Conservation (phyloP, 2,329 filamentous ascomycete species). For the Apiospora saccharicola region DNA sequence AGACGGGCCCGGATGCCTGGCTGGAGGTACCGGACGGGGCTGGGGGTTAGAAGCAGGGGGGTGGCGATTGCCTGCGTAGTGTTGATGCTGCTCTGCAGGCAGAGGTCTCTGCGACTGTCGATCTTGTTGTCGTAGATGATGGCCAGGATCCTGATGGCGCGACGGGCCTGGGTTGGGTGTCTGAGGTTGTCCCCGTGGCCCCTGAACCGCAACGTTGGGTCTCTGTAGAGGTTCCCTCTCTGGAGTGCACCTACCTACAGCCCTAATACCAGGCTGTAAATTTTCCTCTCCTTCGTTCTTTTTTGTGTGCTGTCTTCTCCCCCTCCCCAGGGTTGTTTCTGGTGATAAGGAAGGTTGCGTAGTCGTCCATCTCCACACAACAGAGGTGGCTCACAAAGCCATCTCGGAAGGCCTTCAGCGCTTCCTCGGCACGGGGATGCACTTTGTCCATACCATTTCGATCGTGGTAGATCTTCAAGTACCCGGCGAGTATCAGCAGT, state of each 20-base stretch:
- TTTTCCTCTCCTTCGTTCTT: background rate
- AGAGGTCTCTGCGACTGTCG: background rate
- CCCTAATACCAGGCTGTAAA: background rate
- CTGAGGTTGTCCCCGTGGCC: background rate
- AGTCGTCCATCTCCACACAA: background rate
- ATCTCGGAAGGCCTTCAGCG: background rate
- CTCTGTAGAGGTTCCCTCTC: background rate
- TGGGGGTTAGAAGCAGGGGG: background rate
- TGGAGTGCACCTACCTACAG: background rate
- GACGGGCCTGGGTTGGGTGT: background rate
- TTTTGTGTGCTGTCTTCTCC: background rate
- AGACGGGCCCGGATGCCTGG: background rate
- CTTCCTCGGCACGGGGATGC: constrained; percentile 7
- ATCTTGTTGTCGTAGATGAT: background rate
- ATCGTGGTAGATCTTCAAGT: constrained; percentile 5
- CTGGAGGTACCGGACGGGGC: background rate
- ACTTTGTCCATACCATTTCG: background rate
- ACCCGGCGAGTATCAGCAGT: background rate
- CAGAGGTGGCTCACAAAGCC: background rate
- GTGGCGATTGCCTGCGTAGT: background rate
- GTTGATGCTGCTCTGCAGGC: background rate
- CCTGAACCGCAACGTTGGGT: background rate
- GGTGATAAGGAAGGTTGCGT: background rate
- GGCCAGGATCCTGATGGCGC: background rate
- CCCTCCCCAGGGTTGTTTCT: background rate